Evolutionary conservation across 2,329 filamentous ascomycete species (phyloP), one percentile per base, ranked within the genome.

Genomic region (Alternaria sp.): DNA sequence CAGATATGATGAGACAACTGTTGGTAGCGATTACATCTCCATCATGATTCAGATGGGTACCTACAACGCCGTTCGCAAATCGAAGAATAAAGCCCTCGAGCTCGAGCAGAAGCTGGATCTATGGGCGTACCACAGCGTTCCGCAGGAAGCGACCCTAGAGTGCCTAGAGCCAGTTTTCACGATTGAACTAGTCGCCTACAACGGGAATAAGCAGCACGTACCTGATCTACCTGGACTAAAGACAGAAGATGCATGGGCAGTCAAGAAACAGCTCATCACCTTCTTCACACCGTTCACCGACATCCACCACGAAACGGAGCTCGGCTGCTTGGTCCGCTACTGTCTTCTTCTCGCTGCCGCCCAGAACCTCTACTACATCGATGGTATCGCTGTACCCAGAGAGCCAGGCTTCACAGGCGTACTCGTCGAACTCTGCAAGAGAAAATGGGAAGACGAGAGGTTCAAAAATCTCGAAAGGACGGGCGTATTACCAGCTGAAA

Each of bases 381-480:
- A 52, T 24, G 50, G 39, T 14, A 8, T 23, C 21, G 21, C 21
- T 8, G 24, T 52, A 13, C 39, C 50, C 21, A 42, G 3, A 5
- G 39, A 44, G 33, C n/a, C 5, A 42, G 40, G 39, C n/a, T 53
- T 45, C 33, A 53, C 23, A 24, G 33, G 51, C 14, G 33, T 44
- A 21, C 28, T 36, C 8, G 29, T 53, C 37, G 51, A 53, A 17
- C 31, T 53, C 14, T 44, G 39, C 39, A 44, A 53, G 23, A 41
- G 39, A 21, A 17, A 9, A 5, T 53, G 6, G 51, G 37, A 53
- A 33, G 29, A 45, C 21, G 6, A 53, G 21, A 41, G 40, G 14
- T 45, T 53, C 29, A 24, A 44, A 6, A 44, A 13, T 11, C 26
- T 34, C 7, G 6, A 29, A 1, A 34, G 13, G 50, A 11, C 29